Percentiles rank a stretch among this genome's conserved stretches.
These are phyloP conservation scores for Straminergon stramineum DNA, from an alignment of 225 moss, liverwort and hornwort species.

Conservation along the genomic window DNA sequence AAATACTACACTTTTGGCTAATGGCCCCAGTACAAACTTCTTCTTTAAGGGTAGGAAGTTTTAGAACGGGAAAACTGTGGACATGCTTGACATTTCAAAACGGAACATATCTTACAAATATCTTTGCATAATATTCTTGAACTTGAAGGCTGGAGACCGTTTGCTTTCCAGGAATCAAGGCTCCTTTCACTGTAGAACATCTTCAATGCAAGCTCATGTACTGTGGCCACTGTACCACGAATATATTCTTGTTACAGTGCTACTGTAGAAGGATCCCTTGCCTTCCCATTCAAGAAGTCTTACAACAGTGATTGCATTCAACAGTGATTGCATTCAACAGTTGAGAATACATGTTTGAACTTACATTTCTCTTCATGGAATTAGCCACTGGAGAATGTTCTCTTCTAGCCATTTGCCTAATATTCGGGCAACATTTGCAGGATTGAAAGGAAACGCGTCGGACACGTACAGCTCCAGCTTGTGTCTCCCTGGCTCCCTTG, in stretches of 20 bases:
- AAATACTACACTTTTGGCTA: not conserved
- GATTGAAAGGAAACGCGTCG: conserved; percentile 10
- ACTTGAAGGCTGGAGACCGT: not conserved
- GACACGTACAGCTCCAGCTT: conserved; percentile 40
- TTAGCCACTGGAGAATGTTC: not conserved
- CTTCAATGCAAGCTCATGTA: not conserved
- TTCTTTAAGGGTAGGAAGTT: not conserved
- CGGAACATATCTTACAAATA: not conserved
- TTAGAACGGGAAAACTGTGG: not conserved
- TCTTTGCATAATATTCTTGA: not conserved
- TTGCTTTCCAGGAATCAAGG: not conserved
- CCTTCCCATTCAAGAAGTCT: not conserved
- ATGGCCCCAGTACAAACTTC: not conserved
- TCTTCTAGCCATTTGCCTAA: not conserved
- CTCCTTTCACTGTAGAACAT: not conserved
- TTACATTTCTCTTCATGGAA: not conserved
- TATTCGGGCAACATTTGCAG: not conserved
- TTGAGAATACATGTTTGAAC: not conserved
- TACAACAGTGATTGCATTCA: not conserved
- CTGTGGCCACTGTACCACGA: not conserved
- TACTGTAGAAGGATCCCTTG: not conserved
- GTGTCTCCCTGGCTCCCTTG: conserved; percentile 64
- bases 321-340: not conserved
- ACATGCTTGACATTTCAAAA: not conserved
- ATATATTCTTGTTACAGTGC: not conserved